Evolutionary conservation across 352 stramenopile genomes (phyloP).

Genomic region (Phytophthora colocasiae): DNA sequence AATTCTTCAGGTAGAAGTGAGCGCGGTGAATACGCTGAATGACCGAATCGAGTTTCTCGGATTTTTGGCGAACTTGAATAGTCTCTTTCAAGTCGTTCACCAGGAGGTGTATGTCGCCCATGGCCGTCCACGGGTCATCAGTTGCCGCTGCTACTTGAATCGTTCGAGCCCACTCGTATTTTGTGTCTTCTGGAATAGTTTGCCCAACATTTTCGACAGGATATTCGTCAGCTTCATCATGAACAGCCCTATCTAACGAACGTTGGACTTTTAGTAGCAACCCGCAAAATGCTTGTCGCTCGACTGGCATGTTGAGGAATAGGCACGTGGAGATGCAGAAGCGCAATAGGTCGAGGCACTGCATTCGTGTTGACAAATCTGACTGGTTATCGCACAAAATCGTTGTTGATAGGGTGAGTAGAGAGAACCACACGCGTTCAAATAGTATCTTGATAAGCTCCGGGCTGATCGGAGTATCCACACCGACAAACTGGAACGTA

Average conservation of each 20-base stretch:
- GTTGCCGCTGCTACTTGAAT: constrained; percentile 70
- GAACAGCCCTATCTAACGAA: constrained; percentile 42
- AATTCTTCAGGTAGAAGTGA: constrained; percentile 93
- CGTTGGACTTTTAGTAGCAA: constrained; percentile 76
- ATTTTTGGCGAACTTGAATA: constrained; percentile 84
- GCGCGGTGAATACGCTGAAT: constrained; percentile 93
- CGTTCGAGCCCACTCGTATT: constrained; percentile 58
- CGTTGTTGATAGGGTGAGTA: constrained; percentile 87
- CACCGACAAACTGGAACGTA: constrained; percentile 92
- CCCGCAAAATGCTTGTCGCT: constrained; percentile 82
- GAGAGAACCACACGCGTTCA: constrained; percentile 95
- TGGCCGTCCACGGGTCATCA: constrained; percentile 83
- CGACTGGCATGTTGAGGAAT: constrained; percentile 79
- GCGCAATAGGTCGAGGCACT: constrained; percentile 83
- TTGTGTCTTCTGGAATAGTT: constrained; percentile 8
- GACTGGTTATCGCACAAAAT: constrained; percentile 84
- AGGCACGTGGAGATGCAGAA: constrained; percentile 87
- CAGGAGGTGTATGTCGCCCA: constrained; percentile 91
- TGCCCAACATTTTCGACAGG: constrained; percentile 4
- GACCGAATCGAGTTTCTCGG: constrained; percentile 86
- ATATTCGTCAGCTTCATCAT: constrained; percentile 24
- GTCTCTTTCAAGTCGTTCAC: constrained; percentile 91
- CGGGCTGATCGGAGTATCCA: constrained; percentile 89
- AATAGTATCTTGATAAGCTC: constrained; percentile 94
- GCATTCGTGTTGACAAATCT: constrained; percentile 80